phyloP scores from a whole-genome alignment of 495 filamentous ascomycete genomes.

The Penicillium ochrochloron region DNA sequence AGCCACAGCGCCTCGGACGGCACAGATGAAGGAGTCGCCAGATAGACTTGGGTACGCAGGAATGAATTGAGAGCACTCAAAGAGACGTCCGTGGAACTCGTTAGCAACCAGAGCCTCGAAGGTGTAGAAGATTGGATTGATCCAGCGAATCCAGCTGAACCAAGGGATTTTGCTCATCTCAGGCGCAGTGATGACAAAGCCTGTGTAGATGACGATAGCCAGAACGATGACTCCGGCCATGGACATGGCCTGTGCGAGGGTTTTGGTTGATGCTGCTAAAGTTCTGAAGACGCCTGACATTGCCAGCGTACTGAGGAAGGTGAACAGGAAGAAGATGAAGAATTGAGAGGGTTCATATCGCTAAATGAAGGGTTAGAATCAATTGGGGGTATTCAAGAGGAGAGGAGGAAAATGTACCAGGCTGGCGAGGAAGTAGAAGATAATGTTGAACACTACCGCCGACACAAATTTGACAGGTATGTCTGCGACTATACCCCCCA shows the following conservation, averaged over 20 bases:
- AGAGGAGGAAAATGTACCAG: conserved; percentile 39
- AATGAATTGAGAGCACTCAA: conserved; percentile 53
- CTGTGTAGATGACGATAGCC: conserved; percentile 52
- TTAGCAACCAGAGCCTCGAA: conserved; percentile 51
- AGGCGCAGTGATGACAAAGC: conserved; percentile 50
- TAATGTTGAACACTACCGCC: conserved; percentile 56
- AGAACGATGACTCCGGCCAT: conserved; percentile 52
- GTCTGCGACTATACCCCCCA: conserved; percentile 63
- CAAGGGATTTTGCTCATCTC: conserved; percentile 52
- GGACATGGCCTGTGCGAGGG: conserved; percentile 55
- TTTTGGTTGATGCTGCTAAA: conserved; percentile 51
- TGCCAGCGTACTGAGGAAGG: conserved; percentile 57
- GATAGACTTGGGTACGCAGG: conserved; percentile 57
- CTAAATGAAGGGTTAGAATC: conserved; percentile 16
- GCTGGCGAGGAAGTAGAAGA: conserved; percentile 63
- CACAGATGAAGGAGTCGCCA: conserved; percentile 52
- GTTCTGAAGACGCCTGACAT: conserved; percentile 59
- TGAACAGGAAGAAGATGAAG: conserved; percentile 65
- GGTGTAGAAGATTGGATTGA: conserved; percentile 51
- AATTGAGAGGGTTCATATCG: conserved; percentile 57
- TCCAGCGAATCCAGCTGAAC: conserved; percentile 56
- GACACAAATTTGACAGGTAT: conserved; percentile 59
- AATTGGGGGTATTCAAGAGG: neutral
- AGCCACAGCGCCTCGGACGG: conserved; percentile 57
- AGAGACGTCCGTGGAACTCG: conserved; percentile 63